Base-by-base conservation (phyloP, 2,329 filamentous ascomycete genomes). In the Colletotrichum liaoningense region DNA sequence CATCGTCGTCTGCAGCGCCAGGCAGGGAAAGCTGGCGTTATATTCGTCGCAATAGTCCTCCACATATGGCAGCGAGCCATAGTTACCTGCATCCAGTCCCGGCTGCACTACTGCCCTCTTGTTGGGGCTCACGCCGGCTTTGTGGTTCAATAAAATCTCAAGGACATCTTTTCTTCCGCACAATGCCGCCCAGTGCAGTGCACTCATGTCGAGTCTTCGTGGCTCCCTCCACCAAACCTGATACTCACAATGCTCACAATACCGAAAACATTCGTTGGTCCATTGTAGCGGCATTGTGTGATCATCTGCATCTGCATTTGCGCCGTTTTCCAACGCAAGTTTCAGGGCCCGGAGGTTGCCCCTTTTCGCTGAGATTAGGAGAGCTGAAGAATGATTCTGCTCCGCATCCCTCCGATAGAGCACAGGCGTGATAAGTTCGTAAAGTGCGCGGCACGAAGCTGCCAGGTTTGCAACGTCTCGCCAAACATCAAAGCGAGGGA, bases 241-340 rank as follows among this genome's bases (percentile, higher is more conserved):
- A 14, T 73, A 73, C 46, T 73, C 71, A n/a, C 71, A 73, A 42
- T 66, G 57, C 24, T 62, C 62, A 33, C 71, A 73, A 28, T 62
- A 22, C 33, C 71, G 71, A 28, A 73, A 73, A 19, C 71, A 73
- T 55, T 73, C 71, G 28, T 73, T 73, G 4, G 71, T 73, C 71
- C 71, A 73, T 60, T 73, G 71, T 28, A 73, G 33, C 26, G 71
- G 71, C 71, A 73, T 73, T 4, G 71, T 73, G 56, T 73, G 56
- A 67, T 83, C 83, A 12, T 77, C 76, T 12, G 78, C 78, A 71
- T 80, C 79, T 8, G 80, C 78, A 26, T 81, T 76, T 4, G 83
- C 83, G 11, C 83, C 82, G 22, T 76, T 75, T 14, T 79, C 76
- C 5, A 85, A 77, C 5, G 85, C 77, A 9, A 81, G 70, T 59